Conservation (phyloP, 2,329 filamentous ascomycete genomes). For the Ilyonectria sp. region DNA sequence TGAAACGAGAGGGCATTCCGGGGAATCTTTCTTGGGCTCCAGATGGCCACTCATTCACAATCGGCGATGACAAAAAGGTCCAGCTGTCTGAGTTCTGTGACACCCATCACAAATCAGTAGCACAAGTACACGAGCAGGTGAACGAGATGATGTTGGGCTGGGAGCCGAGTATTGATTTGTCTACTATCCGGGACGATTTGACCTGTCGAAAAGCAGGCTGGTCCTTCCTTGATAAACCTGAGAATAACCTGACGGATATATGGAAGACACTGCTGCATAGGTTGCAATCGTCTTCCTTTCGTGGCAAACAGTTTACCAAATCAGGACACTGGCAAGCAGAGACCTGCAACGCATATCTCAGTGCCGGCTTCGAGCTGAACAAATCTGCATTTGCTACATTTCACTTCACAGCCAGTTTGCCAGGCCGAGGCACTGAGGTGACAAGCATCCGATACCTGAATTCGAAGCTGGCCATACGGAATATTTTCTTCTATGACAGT, state of each 20-base stretch:
- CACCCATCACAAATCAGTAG: not conserved
- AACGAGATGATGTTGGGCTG: conserved; percentile 7
- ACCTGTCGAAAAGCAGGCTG: conserved; percentile 10
- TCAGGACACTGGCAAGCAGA: not conserved
- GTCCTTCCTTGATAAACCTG: conserved; percentile 6
- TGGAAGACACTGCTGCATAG: conserved; percentile 6
- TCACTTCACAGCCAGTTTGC: not conserved
- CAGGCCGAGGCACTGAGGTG: not conserved
- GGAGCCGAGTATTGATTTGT: conserved; percentile 7
- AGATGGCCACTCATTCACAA: conserved; percentile 4
- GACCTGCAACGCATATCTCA: conserved; percentile 3
- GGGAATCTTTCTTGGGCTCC: conserved; percentile 17
- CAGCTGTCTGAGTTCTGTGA: conserved; percentile 11
- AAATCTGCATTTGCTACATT: not conserved
- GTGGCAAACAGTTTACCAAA: not conserved
- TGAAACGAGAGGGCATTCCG: conserved; percentile 13
- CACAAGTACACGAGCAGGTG: conserved; percentile 5
- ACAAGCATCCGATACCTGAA: conserved; percentile 6
- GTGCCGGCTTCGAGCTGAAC: not conserved
- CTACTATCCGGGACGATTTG: conserved; percentile 4
- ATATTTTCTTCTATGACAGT: conserved; percentile 3
- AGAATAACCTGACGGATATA: conserved; percentile 2
- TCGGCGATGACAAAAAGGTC: conserved; percentile 6
- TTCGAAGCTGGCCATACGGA: conserved; percentile 9
- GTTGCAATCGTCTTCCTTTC: conserved; percentile 2